Percentiles rank a stretch among this genome's conserved stretches.
phyloP scores from a whole-genome alignment of 768 basidiomycete genomes.

The Amanita molliuscula region DNA sequence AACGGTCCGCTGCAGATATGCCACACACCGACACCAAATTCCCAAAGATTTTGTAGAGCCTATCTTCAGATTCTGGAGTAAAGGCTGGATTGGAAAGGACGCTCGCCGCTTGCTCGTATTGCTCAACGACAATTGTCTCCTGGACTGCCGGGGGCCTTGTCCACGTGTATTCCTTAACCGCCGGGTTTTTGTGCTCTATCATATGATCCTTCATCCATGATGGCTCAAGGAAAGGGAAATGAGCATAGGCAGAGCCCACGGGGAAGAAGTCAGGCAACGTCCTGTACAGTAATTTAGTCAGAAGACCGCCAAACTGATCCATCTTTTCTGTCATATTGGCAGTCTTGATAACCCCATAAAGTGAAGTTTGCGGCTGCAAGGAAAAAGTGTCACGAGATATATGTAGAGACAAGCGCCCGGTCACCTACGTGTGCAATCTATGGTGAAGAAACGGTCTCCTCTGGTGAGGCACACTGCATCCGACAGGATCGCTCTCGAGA shows the following conservation, averaged over 20 bases:
- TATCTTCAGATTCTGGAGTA: constrained; percentile 21
- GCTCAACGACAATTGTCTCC: constrained; percentile 18
- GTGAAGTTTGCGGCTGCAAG: constrained; percentile 59
- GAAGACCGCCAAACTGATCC: constrained; percentile 70
- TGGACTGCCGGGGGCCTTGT: constrained; percentile 29
- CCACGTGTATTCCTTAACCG: constrained; percentile 46
- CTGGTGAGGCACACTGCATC: constrained; percentile 70
- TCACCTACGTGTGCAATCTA: constrained; percentile 63
- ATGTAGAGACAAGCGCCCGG: background rate
- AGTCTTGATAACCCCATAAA: constrained; percentile 70
- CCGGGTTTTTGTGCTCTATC: constrained; percentile 15
- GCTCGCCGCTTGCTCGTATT: constrained; percentile 21
- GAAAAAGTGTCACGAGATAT: background rate
- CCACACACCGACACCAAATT: constrained; percentile 8
- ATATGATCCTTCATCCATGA: constrained; percentile 32
- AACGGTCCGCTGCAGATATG: background rate
- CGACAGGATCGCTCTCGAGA: constrained; percentile 74
- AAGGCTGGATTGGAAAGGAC: constrained; percentile 23
- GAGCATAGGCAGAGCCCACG: constrained; percentile 53
- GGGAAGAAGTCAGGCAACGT: constrained; percentile 64
- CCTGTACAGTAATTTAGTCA: constrained; percentile 64
- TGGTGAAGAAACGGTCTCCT: constrained; percentile 73
- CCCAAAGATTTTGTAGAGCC: constrained; percentile 19
- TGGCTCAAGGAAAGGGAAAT: constrained; percentile 77
- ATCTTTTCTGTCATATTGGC: constrained; percentile 49